A percentile compares a stretch with the other conserved stretches of the same genome.
These are phyloP conservation scores for Talaromyces pinophilus DNA, from an alignment of 2,329 filamentous ascomycete genomes.

Conservation along the genomic window DNA sequence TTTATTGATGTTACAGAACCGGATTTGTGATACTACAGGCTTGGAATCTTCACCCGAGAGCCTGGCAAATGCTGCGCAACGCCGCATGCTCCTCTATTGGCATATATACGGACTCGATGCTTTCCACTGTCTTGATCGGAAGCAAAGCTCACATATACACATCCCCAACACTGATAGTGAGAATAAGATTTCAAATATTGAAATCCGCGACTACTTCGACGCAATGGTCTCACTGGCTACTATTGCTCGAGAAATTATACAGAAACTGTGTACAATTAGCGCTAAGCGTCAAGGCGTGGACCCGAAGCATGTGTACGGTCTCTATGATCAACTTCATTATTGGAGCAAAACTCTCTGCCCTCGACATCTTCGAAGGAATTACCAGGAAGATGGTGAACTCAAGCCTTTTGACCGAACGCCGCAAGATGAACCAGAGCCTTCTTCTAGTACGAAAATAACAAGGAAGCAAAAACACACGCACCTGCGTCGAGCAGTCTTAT, in stretches of 20 bases:
- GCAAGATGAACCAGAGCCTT: not conserved
- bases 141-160: constrained; percentile 3
- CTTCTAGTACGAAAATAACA: not conserved
- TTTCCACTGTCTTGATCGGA: constrained; percentile 8
- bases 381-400: not conserved
- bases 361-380: not conserved
- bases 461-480: not conserved
- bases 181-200: not conserved
- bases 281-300: not conserved
- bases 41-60: not conserved
- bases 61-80: not conserved
- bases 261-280: not conserved
- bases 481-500: not conserved
- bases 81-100: not conserved
- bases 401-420: not conserved
- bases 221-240: not conserved
- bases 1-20: not conserved
- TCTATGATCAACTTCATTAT: constrained; percentile 4
- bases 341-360: not conserved
- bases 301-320: not conserved
- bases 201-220: not conserved
- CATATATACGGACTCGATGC: constrained; percentile 12
- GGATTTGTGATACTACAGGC: not conserved
- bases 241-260: not conserved
- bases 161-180: not conserved